A percentile compares a stretch with the other conserved stretches of the same genome.
These are phyloP conservation scores for Prunus yedoensis DNA, from an alignment of 331 rosid genomes.

Conservation along the genomic window DNA sequence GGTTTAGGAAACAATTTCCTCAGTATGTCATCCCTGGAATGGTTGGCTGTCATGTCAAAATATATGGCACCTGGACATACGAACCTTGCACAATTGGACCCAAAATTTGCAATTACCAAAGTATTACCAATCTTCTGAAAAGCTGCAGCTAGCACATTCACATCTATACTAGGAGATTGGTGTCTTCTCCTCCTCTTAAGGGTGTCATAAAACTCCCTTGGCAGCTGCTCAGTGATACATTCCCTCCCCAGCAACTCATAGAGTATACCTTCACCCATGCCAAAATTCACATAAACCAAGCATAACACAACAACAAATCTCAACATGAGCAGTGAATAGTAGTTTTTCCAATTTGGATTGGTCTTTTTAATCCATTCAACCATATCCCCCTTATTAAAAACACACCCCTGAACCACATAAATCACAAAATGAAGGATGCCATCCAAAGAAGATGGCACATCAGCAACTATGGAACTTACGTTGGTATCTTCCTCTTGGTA, in stretches of 20 bases:
- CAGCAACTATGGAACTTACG: background rate
- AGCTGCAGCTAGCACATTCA: too few relatives aligned
- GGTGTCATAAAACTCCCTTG: slow-evolving; percentile 29
- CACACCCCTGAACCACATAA: background rate
- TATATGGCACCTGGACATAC: too few relatives aligned
- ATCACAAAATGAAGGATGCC: slow-evolving; percentile 16
- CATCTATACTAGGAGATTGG: too few relatives aligned
- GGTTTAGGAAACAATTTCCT: too few relatives aligned
- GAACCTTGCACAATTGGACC: too few relatives aligned
- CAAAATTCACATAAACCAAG: slow-evolving; percentile 43
- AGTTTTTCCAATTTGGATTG: slow-evolving; percentile 2
- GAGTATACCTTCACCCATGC: slow-evolving; percentile 16
- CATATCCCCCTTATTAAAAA: slow-evolving; percentile 18
- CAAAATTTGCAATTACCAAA: too few relatives aligned
- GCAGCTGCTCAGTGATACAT: slow-evolving; percentile 31
- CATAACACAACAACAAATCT: slow-evolving; percentile 45
- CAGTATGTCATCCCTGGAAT: too few relatives aligned
- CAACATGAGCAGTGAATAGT: slow-evolving; percentile 37
- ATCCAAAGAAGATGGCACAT: background rate
- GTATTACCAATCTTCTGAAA: too few relatives aligned
- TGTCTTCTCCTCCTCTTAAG: slow-evolving; percentile 14
- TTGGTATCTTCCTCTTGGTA: slow-evolving; percentile 27
- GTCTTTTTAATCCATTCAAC: slow-evolving; percentile 42
- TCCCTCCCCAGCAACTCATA: slow-evolving; percentile 18
- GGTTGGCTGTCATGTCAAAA: too few relatives aligned